Conservation (phyloP, 768 basidiomycete species). For the Leccinum subtestaceum region DNA sequence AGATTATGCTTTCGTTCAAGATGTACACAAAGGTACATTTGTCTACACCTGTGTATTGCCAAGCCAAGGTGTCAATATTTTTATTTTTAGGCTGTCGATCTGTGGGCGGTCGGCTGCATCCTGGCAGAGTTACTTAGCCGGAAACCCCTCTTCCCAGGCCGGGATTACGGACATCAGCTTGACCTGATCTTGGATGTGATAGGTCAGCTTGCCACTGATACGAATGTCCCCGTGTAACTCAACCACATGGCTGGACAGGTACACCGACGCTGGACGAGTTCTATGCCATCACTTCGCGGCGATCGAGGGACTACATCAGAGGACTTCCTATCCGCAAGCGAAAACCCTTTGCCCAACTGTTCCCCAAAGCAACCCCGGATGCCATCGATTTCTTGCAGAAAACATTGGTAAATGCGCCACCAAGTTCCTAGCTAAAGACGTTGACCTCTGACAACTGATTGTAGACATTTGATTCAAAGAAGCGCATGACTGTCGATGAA, state of each 20-base stretch:
- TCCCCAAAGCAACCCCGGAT: constrained; percentile 71
- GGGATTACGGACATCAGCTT: constrained; percentile 85
- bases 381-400: constrained; percentile 72
- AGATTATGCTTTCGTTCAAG: constrained; percentile 94
- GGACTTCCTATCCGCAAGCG: constrained; percentile 81
- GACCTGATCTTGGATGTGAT: constrained; percentile 87
- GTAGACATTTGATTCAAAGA: constrained; percentile 85
- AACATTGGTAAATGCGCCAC: constrained; percentile 50
- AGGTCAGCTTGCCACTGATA: constrained; percentile 36
- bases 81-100: constrained; percentile 54
- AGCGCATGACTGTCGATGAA: constrained; percentile 78
- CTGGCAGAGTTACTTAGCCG: constrained; percentile 80
- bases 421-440: constrained; percentile 27
- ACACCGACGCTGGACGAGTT: constrained; percentile 90
- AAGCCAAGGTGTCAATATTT: constrained; percentile 4
- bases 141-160: constrained; percentile 83
- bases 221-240: constrained; percentile 15
- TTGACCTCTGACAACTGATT: neutral
- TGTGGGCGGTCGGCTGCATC: constrained; percentile 75
- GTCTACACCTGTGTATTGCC: constrained; percentile 2
- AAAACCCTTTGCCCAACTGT: constrained; percentile 65
- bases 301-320: constrained; percentile 86
- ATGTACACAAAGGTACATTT: constrained; percentile 68
- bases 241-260: constrained; percentile 36
- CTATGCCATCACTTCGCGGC: constrained; percentile 80